Percentiles rank a stretch among this genome's conserved stretches.
These are phyloP conservation scores for Albatrellus sp. DNA, from an alignment of 1,284 basidiomycete species.

Conservation along the genomic window DNA sequence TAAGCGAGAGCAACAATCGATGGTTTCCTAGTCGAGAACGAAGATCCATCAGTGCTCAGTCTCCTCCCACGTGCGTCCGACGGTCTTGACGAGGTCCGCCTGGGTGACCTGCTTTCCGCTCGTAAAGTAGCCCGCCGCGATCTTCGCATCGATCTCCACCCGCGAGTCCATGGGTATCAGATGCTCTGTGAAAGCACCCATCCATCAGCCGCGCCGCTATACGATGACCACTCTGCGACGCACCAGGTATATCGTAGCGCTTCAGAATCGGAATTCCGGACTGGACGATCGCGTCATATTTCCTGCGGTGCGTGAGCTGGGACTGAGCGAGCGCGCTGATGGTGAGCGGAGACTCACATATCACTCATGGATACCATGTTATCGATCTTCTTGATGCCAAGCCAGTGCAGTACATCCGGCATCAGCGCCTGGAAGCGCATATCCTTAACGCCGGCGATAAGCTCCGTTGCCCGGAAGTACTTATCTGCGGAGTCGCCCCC, in stretches of 20 bases:
- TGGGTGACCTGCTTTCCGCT: conserved; percentile 67
- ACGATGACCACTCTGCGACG: conserved; percentile 8
- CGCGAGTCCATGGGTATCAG: conserved; percentile 83
- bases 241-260: conserved; percentile 77
- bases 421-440: conserved; percentile 93
- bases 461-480: conserved; percentile 90
- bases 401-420: conserved; percentile 92
- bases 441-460: conserved; percentile 92
- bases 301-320: conserved; percentile 36
- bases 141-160: conserved; percentile 96
- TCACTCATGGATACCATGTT: conserved; percentile 91
- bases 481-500: conserved; percentile 86
- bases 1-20: no score
- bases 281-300: conserved; percentile 87
- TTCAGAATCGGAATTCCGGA: conserved; percentile 78
- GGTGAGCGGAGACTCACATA: conserved; percentile 36
- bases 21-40: neutral
- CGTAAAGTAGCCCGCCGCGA: conserved; percentile 85
- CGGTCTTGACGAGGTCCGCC: conserved; percentile 72
- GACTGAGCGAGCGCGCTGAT: neutral
- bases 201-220: no score
- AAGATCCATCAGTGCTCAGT: conserved; percentile 41
- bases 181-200: conserved; percentile 33
- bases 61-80: conserved; percentile 84
- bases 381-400: conserved; percentile 84